Evolutionary conservation across 2,329 filamentous ascomycete species (phyloP), one percentile per base, ranked within the genome.

Genomic region (Exophiala viscosa): DNA sequence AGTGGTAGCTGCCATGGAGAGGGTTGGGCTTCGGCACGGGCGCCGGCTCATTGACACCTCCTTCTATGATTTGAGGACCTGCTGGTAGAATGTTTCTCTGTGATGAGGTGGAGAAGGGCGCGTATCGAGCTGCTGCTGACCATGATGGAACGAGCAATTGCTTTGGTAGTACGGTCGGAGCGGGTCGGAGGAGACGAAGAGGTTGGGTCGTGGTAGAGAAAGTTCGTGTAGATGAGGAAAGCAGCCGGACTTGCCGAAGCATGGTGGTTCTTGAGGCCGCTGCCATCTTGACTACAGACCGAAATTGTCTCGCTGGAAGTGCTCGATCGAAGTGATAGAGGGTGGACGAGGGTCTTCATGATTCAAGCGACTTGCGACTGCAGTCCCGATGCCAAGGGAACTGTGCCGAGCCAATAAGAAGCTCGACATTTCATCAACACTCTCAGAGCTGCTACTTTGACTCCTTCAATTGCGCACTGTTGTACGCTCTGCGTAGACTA

Each of bases 1-100:
- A 99, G 82, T 99, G 93, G 79, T 97, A 99, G 73, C 88, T 95
- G 65, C 93, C 93, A 76, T 99, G 89, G 50, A 84, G 77, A 38
- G 92, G 84, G 63, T 81, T 83, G 48, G 88, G 74, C 17, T 81
- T 69, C 41, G 90, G 91, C 18, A 96, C 73, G 35, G 82, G 83
- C 31, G 82, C 87, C 50, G 93, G 83, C 67, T 97, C 91, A 75
- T 99, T 99, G 69, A 91, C 90, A 87, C 66, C 58, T 56, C 90
- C 90, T 56, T 88, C 69, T 62, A 95, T 81, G 52, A 77, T 74
- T 78, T 92, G 93, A 66, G 91, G 90, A 61, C 87, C 82, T 50
- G 90, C 85, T 55, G 92, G 90, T 52, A 99, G 80, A 67, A 92
- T 86, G 68, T 80, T 79, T 71, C 83, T 82, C 73, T 82, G 82